Evolutionary conservation across 1,284 basidiomycete genomes (phyloP), one percentile per base, ranked within the genome.

Genomic region (Termitomyces sp.): DNA sequence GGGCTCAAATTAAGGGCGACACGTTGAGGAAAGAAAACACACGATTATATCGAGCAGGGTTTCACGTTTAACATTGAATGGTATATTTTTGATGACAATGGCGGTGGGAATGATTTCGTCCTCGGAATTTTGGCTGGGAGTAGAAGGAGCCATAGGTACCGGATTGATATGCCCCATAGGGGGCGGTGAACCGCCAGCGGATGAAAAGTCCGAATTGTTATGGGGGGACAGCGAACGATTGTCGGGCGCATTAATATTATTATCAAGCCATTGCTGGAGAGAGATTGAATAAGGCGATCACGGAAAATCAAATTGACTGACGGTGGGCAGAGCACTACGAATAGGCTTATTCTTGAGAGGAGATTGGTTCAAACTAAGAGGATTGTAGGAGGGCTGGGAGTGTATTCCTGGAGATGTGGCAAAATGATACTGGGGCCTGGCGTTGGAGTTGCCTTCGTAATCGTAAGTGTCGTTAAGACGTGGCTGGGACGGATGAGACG

Each of bases 11-110:
- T 26, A 13, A 5, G 35, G 16, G 13, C 14, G 57, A n/a, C 45
- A 57, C 47, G 48, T 42, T 51, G 46, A 49, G 39, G 13, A 37
- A 53, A 21, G 28, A 31, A 44, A 46, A 80, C 88, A 60, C 60
- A 94, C 93, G 70, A 99, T 99, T 68, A 98, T 94, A 73, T 90
- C 88, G 63, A 99, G 84, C 56, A 99, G 81, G 53, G 93, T 93
- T 74, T 99, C 95, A 66, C 91, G 86, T 74, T 94, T 93, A 62
- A 98, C 93, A 64, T 93, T 94, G 77, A 99, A 98, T 55, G 95
- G 96, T 72, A 98, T 99, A 79, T 98, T 98, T 82, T 99, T 99
- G 74, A 99, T 97, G 66, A 99, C 96, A 65, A 99, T 98, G 51
- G 97, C 96, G 14, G 96, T 99, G 50, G 96, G 96, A 71, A 99